Conservation (phyloP, 2,329 filamentous ascomycete species). For the Polytolypa hystricis region DNA sequence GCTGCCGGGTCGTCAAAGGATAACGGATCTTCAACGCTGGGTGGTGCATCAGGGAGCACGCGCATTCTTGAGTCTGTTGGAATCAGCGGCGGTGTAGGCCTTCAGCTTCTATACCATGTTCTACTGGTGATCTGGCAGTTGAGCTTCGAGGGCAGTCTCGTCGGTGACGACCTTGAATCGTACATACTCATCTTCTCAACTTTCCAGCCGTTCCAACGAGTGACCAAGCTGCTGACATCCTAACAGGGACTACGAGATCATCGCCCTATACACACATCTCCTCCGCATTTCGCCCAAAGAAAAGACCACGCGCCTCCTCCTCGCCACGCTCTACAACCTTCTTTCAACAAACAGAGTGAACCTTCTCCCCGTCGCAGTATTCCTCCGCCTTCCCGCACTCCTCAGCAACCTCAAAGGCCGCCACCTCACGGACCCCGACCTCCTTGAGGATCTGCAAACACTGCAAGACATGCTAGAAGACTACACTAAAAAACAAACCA, state of each 20-base stretch:
- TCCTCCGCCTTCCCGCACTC: conserved; percentile 64
- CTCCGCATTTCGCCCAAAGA: conserved; percentile 90
- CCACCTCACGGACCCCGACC: conserved; percentile 39
- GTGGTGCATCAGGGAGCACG: conserved; percentile 44
- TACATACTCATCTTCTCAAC: conserved; percentile 38
- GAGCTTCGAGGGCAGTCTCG: conserved; percentile 66
- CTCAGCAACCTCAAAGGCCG: conserved; percentile 46
- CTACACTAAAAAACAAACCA: conserved; percentile 61
- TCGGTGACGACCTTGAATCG: conserved; percentile 77
- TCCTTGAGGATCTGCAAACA: conserved; percentile 37
- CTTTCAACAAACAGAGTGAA: conserved; percentile 59
- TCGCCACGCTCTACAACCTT: conserved; percentile 83
- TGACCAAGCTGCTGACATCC: conserved; percentile 5
- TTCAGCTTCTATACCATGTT: conserved; percentile 90
- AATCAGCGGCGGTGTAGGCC: conserved; percentile 64
- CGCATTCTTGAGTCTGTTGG: conserved; percentile 55
- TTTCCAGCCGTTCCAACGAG: no score
- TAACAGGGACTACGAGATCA: conserved; percentile 76
- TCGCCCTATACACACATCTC: conserved; percentile 84
- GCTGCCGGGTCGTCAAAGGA: conserved; percentile 65
- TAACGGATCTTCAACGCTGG: conserved; percentile 48
- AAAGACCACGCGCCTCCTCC: conserved; percentile 85
- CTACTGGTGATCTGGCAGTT: conserved; percentile 92
- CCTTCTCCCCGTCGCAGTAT: conserved; percentile 70
- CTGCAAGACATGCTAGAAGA: conserved; percentile 65